phyloP scores from a whole-genome alignment of 345 rosid genomes.

The Moricandia moricandioides region DNA sequence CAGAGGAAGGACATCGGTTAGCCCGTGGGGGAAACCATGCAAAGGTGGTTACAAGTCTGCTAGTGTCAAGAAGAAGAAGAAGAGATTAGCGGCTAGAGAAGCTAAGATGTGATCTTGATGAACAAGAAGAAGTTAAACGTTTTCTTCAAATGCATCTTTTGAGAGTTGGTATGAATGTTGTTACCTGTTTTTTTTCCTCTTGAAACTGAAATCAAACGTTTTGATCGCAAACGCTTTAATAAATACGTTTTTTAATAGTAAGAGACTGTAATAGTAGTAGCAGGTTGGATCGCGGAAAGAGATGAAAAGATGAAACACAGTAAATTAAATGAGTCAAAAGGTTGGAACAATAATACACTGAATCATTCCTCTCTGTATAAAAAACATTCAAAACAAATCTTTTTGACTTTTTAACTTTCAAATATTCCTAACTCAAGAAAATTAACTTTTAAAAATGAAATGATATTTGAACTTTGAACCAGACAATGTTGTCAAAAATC shows the following conservation, averaged over 20 bases:
- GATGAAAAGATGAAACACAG: background rate
- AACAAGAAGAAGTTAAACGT: background rate
- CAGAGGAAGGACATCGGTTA: constrained; percentile 58
- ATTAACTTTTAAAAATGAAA: background rate
- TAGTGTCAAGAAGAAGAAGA: constrained; percentile 53
- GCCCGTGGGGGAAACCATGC: constrained; percentile 93
- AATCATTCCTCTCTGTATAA: constrained; percentile 11
- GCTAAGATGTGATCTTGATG: constrained; percentile 22
- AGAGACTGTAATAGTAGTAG: background rate
- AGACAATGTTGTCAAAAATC: background rate
- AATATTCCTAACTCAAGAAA: background rate
- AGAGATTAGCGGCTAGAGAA: constrained; percentile 37
- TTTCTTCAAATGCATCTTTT: background rate
- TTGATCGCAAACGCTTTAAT: background rate
- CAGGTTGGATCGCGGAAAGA: background rate
- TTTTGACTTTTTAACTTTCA: constrained; percentile 1
- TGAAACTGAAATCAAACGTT: constrained; percentile 7
- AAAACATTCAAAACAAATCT: constrained; percentile 23
- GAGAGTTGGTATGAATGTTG: background rate
- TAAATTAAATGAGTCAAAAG: constrained; percentile 20
- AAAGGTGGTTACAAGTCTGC: constrained; percentile 76
- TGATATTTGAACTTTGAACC: background rate
- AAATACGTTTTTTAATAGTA: background rate
- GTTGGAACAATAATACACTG: constrained; percentile 28
- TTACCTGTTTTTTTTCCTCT: background rate